These are phyloP conservation scores for Chenopodium formosanum DNA, from an alignment of 148 eudicot species.

Conservation along the genomic window DNA sequence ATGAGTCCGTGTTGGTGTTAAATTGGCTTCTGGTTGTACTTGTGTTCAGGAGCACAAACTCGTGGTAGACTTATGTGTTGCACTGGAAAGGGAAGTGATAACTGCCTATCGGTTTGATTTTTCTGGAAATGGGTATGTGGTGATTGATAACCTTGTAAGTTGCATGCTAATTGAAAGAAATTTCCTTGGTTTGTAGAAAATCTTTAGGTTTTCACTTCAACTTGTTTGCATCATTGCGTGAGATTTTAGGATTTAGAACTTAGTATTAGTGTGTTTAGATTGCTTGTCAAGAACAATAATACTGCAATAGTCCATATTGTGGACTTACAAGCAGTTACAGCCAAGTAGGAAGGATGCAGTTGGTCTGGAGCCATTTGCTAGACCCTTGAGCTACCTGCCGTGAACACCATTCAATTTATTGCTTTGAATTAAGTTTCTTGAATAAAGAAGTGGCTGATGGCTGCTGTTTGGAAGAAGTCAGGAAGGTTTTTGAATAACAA, in stretches of 20 bases:
- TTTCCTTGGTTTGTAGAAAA: background rate
- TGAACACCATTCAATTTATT: background rate
- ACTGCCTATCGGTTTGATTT: constrained; percentile 85
- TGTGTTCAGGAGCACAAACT: constrained; percentile 44
- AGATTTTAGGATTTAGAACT: background rate
- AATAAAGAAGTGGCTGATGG: background rate
- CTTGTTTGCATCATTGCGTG: background rate
- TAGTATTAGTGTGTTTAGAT: too few species aligned
- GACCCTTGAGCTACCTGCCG: too few species aligned
- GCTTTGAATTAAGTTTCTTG: background rate
- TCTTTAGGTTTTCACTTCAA: background rate
- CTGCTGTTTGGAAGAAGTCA: background rate
- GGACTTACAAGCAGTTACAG: background rate
- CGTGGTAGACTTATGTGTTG: constrained; percentile 49
- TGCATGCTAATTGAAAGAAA: background rate
- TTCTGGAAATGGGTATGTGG: constrained; percentile 77
- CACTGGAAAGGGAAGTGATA: constrained; percentile 70
- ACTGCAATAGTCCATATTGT: background rate
- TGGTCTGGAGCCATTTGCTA: too few species aligned
- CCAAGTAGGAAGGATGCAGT: too few species aligned
- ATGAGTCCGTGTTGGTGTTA: background rate
- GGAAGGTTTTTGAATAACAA: background rate
- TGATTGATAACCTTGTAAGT: background rate
- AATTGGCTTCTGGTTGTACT: constrained; percentile 14
- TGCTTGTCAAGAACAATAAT: background rate